Conservation (phyloP, 306 rosid genomes). For the Begonia peltatifolia region DNA sequence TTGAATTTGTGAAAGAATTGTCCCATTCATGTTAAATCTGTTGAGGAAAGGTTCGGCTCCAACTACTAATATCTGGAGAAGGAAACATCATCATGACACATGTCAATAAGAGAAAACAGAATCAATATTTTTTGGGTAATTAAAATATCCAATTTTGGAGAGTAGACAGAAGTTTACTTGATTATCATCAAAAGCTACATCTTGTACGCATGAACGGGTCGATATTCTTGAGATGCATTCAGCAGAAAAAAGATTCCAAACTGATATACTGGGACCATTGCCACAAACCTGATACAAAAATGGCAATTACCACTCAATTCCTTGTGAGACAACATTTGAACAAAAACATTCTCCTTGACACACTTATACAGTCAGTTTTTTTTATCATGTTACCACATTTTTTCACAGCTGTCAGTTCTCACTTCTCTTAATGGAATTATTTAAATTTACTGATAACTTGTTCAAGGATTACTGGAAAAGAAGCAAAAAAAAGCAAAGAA, state of each 20-base stretch:
- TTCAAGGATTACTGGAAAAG: too few relatives aligned
- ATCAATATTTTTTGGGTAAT: too few relatives aligned
- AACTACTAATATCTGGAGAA: conserved; percentile 54
- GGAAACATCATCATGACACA: conserved; percentile 2
- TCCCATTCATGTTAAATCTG: conserved; percentile 71
- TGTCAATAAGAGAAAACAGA: neutral
- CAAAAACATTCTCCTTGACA: conserved; percentile 1
- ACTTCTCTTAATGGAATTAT: too few relatives aligned
- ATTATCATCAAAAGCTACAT: conserved; percentile 58
- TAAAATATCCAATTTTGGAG: too few relatives aligned
- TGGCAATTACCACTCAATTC: conserved; percentile 8
- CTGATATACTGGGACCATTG: conserved; percentile 60
- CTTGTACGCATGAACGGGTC: conserved; percentile 55
- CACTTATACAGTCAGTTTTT: too few relatives aligned
- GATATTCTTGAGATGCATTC: conserved; percentile 55
- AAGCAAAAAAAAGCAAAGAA: too few relatives aligned
- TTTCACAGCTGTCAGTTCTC: too few relatives aligned
- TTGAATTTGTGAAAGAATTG: conserved; percentile 70
- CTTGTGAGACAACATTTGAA: neutral
- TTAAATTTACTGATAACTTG: too few relatives aligned
- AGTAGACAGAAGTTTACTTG: conserved; percentile 36
- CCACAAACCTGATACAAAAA: conserved; percentile 55
- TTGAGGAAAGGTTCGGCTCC: conserved; percentile 75
- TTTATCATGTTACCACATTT: too few relatives aligned
- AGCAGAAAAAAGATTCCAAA: conserved; percentile 89